Base-by-base conservation (phyloP, 371 early-diverging fungal genomes). In the Sporodiniella umbellata region DNA sequence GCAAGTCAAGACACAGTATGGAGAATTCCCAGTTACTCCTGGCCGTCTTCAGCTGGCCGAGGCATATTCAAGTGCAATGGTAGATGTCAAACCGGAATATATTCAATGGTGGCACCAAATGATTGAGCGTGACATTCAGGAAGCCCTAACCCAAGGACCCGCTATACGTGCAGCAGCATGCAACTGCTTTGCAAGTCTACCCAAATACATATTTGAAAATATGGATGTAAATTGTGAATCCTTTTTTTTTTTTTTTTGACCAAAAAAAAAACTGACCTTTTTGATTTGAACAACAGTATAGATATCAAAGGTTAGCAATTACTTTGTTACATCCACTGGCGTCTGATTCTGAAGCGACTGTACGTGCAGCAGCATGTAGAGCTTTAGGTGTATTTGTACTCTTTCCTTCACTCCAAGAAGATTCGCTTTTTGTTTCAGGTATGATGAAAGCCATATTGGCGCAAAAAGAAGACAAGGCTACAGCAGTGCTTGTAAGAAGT, bases 361-460 rank as follows among this genome's bases (percentile, higher is more conserved):
- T 86, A 3, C 66, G 83, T 51, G 87, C 87, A 18, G 79, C 86
- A 4, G 85, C 87, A 4, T 88, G 88, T 55, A 64, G 87, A 25
- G 75, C 87, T 0, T 56, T 88, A 5, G 90, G 89, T 2, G 79
- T 83, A 0, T 81, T 84, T 60, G 75, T 87, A 1, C 62, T 80
- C 1, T 83, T 84, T 46, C 81, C 80, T 2, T 61, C 72, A 10
- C 59, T 85, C 5, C 66, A 76, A 24, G 80, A 76, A 75, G 82
- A 86, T 55, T 57, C 72, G 11, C 38, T 72, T 33, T 83, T 84
- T 56, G 60, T 84, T 6, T 63, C 74, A 4, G 81, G 83, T 50
- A 74, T 83, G 64, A 69, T 78, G 3, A 53, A 68, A 3, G 64
- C 66, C 6, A 48, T 85, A 15, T 54, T 81, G 6, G 50, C 61